phyloP scores from a whole-genome alignment of 139 green algal genomes.

The Edaphochlamys debaryana region DNA sequence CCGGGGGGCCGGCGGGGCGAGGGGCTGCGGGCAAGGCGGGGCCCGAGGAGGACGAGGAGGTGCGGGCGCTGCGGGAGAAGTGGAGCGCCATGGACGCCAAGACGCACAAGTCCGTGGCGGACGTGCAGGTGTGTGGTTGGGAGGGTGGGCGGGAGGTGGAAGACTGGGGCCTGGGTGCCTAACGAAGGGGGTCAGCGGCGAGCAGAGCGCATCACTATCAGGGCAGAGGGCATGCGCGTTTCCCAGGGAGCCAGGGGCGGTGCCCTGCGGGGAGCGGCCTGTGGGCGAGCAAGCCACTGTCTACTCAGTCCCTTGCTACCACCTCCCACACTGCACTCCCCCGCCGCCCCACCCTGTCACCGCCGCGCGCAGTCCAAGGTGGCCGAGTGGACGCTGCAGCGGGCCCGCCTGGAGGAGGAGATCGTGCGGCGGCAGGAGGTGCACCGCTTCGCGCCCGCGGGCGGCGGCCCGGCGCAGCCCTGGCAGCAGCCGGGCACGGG shows the following conservation, averaged over 20 bases:
- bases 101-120: conserved; percentile 2
- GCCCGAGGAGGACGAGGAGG: conserved; percentile 26
- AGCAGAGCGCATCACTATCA: too few species aligned
- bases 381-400: conserved; percentile 43
- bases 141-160: too few species aligned
- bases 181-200: too few species aligned
- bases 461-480: background rate
- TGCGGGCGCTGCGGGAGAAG: conserved; percentile 39
- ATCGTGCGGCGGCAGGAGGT: conserved; percentile 57
- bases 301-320: too few species aligned
- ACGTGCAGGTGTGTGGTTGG: conserved; percentile 34
- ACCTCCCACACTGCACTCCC: too few species aligned
- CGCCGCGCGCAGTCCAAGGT: conserved; percentile 33
- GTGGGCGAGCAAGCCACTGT: too few species aligned
- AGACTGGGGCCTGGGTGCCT: too few species aligned
- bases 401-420: conserved; percentile 54
- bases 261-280: too few species aligned
- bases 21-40: background rate
- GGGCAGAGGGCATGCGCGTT: too few species aligned
- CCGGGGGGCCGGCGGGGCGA: background rate
- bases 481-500: background rate
- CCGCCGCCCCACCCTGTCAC: too few species aligned
- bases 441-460: conserved; percentile 19
- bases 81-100: conserved; percentile 22
- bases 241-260: too few species aligned